These are phyloP conservation scores for Microbotryum saponariae DNA, from an alignment of 1,284 basidiomycete genomes.

Conservation along the genomic window DNA sequence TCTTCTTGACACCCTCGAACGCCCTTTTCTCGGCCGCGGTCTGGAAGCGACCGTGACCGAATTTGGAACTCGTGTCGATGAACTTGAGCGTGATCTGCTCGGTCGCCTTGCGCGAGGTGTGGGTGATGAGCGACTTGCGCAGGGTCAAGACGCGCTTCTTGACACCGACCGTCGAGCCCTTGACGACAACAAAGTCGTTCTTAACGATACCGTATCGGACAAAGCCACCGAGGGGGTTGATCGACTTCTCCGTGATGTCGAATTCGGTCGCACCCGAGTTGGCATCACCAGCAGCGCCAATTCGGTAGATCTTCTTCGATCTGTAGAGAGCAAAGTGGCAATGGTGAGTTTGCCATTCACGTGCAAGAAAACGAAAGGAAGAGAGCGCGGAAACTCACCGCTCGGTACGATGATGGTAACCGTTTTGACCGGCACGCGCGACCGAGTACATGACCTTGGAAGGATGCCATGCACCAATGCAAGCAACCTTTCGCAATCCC, in stretches of 20 bases:
- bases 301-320: conserved; percentile 90
- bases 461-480: conserved; percentile 72
- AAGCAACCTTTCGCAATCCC: conserved; percentile 75
- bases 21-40: conserved; percentile 89
- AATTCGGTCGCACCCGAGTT: conserved; percentile 86
- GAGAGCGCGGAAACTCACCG: background rate
- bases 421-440: conserved; percentile 93
- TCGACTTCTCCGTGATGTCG: conserved; percentile 86
- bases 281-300: conserved; percentile 72
- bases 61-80: conserved; percentile 49
- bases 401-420: conserved; percentile 93
- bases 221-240: conserved; percentile 99
- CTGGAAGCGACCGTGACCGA: conserved; percentile 87
- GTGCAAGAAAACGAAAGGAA: background rate
- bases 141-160: conserved; percentile 97
- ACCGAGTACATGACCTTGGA: conserved; percentile 98
- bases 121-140: conserved; percentile 46
- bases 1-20: conserved; percentile 48
- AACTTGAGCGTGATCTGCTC: conserved; percentile 98
- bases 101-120: conserved; percentile 63
- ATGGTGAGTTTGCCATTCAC: too few relatives aligned
- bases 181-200: conserved; percentile 92
- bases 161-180: conserved; percentile 81
- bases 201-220: conserved; percentile 97
- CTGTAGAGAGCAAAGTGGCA: conserved; percentile 51